Evolutionary conservation across 2,329 filamentous ascomycete species (phyloP).

Genomic region (Dactylonectria macrodidyma): DNA sequence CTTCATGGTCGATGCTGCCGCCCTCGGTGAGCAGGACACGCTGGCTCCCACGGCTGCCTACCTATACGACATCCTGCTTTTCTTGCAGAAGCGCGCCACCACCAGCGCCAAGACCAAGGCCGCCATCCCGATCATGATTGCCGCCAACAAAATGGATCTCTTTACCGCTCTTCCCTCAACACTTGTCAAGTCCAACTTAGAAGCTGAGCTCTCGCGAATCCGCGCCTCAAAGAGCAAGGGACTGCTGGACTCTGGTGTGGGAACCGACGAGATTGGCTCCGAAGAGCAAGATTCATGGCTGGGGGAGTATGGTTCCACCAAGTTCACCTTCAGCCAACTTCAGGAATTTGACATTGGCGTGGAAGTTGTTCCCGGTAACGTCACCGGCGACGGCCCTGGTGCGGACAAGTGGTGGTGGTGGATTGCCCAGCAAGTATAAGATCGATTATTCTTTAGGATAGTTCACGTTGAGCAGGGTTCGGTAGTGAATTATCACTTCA

Average conservation of each 20-base stretch:
- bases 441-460: background rate
- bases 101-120: conserved; percentile 51
- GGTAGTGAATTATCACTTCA: conserved; percentile 32
- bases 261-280: conserved; percentile 70
- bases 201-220: conserved; percentile 85
- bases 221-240: conserved; percentile 84
- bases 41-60: conserved; percentile 85
- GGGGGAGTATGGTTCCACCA: conserved; percentile 82
- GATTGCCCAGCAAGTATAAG: conserved; percentile 76
- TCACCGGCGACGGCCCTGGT: conserved; percentile 75
- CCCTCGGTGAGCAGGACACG: conserved; percentile 70
- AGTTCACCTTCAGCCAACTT: conserved; percentile 87
- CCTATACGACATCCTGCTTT: conserved; percentile 89
- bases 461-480: background rate
- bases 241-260: conserved; percentile 85
- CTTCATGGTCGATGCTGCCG: conserved; percentile 90
- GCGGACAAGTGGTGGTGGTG: conserved; percentile 91
- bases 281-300: conserved; percentile 89
- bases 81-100: conserved; percentile 81
- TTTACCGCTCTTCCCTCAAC: conserved; percentile 90
- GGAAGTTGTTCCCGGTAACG: conserved; percentile 83
- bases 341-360: conserved; percentile 86
- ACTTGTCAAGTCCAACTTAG: conserved; percentile 81
- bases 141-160: conserved; percentile 95
- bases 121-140: conserved; percentile 82